These are phyloP conservation scores for Neophaeococcomyces aloes DNA, from an alignment of 2,329 filamentous ascomycete species.

Conservation along the genomic window DNA sequence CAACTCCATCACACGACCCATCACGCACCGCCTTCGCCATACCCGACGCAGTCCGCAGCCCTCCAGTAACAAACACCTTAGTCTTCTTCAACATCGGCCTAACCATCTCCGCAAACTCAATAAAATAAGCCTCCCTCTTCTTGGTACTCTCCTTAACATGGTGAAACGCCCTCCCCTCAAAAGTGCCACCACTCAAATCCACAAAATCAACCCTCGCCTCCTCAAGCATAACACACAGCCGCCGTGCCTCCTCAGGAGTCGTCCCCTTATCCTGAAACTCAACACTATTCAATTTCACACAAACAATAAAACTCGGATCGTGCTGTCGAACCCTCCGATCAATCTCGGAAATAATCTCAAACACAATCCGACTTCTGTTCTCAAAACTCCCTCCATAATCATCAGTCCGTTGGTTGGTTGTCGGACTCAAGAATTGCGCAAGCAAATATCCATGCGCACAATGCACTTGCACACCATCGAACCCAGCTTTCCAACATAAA, in stretches of 20 bases:
- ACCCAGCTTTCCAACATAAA: constrained; percentile 17
- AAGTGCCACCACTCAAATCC: constrained; percentile 19
- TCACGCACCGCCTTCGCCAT: constrained; percentile 16
- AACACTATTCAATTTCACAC: constrained; percentile 19
- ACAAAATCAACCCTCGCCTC: constrained; percentile 18
- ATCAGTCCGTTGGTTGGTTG: constrained; percentile 21
- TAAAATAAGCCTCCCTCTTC: constrained; percentile 18
- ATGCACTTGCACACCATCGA: constrained; percentile 21
- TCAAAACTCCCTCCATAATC: constrained; percentile 44
- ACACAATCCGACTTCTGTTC: constrained; percentile 52
- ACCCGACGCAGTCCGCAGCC: constrained; percentile 13
- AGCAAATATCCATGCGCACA: constrained; percentile 24
- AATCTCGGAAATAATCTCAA: constrained; percentile 37
- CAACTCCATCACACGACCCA: constrained; percentile 15
- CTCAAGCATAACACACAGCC: constrained; percentile 16
- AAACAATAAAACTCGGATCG: constrained; percentile 16
- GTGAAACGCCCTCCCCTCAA: constrained; percentile 16
- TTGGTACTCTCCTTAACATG: constrained; percentile 18
- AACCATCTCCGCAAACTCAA: constrained; percentile 20
- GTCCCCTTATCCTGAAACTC: constrained; percentile 20
- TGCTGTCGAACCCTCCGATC: constrained; percentile 14
- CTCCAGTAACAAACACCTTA: constrained; percentile 19
- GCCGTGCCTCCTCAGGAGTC: constrained; percentile 15
- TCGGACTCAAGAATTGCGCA: constrained; percentile 22
- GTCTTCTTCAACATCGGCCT: constrained; percentile 17